Base-by-base conservation (phyloP, 352 stramenopile genomes). In the Thalassiosira tumida region DNA sequence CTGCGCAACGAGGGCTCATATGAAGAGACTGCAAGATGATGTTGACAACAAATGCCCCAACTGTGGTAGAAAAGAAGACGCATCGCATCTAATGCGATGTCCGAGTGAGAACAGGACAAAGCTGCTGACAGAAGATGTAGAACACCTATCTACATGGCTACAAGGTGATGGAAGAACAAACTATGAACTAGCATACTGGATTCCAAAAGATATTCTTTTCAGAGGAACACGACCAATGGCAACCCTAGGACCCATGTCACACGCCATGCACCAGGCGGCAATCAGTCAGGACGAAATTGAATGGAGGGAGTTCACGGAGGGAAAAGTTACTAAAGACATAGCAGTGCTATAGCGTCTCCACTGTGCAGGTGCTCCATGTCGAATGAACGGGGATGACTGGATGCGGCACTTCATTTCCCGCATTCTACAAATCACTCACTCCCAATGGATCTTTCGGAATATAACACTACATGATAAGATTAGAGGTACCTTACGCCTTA, bases 1-100 rank as follows among this genome's bases (percentile, higher is more conserved):
- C 51, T 82, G 70, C 50, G 88, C 78, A 10, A 91, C 78, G 0
- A 90, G 90, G n/a, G n/a, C n/a, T n/a, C n/a, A n/a, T n/a, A 26
- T 85, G 1, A 7, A 37, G 0, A n/a, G 50, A n/a, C 47, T 82
- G 0, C 82, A 81, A 76, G 65, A 75, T 21, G n/a, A 78, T 26
- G 6, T 74, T 0, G 51, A 88, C 29, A 41, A 88, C 26, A 76
- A 38, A 69, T 75, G 83, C 59, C 83, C 83, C 5, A 89, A 89
- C 73, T 89, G 37, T 38, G 13, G 31, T 17, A 29, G n/a, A 5
- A 33, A 1, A 35, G 50, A 21, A 38, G 86, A 91, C 43, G 38
- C 6, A n/a, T 37, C 65, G 1, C 86, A 91, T 33, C 40, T 84
- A 3, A 87, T 82, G 24, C n/a, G 13, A 0, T 91, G 86, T 35